Evolutionary conservation across 176 grass and related monocot genomes (phyloP), one percentile per base, ranked within the genome.

Genomic region (Canna indica): DNA sequence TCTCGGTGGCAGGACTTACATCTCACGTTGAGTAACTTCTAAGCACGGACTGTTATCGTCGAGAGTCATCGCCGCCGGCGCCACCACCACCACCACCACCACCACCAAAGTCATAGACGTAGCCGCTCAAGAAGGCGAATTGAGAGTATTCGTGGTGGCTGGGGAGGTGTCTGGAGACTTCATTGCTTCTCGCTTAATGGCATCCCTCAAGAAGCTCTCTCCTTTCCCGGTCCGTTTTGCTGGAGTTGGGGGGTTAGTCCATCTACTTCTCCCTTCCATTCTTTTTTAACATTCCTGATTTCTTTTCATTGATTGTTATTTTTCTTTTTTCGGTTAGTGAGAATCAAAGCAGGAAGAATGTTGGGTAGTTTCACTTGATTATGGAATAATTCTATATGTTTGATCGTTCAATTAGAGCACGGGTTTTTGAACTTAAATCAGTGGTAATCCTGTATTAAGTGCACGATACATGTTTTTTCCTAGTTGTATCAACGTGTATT

Each of bases 151-250:
- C 76, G 68, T 97, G 53, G 86, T 97, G 64, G 94, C 94, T 34
- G 89, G 94, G 12, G 94, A 97, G 84, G 94, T 97, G 75, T 92
- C 94, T 28, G 89, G 94, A 68, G 89, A 97, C 76, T 81, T 89
- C 31, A 79, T 97, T 22, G 88, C 79, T n/a, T 90, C 89, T 52
- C 86, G 86, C 45, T 77, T 97, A 63, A 97, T 97, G 94, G 74
- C 80, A 22, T 84, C 86, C 25, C 81, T 97, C 52, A 81, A 80
- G 70, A 66, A 73, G 68, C 65, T 97, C 75, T 90, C 86, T 39
- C 94, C 94, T 6, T 77, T 87, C 1, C 94, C 89, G 13, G 86
- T 85, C 29, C 83, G 80, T 41, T 97, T 92, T 75, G 45, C 89
- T 22, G 86, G 94, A 59, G 86, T 97, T 66, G 94, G 94, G 57